A percentile compares a stretch with the other conserved stretches of the same genome.
Conservation (phyloP, 176 grass and related monocot genomes). For the Canna indica region DNA sequence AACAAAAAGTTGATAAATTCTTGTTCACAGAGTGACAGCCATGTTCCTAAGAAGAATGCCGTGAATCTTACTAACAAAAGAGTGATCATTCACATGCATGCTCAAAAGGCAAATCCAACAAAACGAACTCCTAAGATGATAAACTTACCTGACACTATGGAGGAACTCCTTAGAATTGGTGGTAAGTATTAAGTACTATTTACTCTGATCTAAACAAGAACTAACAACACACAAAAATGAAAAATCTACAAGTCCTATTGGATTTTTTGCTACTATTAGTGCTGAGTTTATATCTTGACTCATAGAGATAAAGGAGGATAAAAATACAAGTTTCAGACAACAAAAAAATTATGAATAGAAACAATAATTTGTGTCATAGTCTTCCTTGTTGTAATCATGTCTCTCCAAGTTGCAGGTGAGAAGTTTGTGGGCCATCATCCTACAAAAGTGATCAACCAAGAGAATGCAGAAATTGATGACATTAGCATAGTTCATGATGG, state of each 20-base stretch:
- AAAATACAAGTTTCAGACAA: no score
- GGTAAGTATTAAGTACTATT: conserved; percentile 20
- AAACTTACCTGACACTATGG: conserved; percentile 13
- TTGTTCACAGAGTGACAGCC: neutral
- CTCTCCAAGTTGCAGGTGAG: conserved; percentile 11
- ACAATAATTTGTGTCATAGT: neutral
- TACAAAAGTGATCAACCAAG: conserved; percentile 13
- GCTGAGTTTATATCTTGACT: no score
- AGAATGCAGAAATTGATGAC: conserved; percentile 24
- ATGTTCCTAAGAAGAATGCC: neutral
- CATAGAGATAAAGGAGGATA: no score
- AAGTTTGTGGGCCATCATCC: conserved; percentile 18
- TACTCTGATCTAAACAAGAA: neutral
- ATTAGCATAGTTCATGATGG: conserved; percentile 18
- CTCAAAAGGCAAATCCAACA: conserved; percentile 1
- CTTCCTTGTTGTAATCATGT: neutral
- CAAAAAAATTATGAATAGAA: neutral
- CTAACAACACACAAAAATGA: neutral
- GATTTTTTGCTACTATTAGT: no score
- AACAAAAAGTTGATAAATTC: neutral
- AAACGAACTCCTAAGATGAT: conserved; percentile 8
- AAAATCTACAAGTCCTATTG: neutral
- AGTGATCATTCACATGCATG: conserved; percentile 17
- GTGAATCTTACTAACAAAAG: conserved; percentile 3
- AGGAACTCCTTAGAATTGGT: conserved; percentile 19